Evolutionary conservation across 208 protist species (phyloP), one percentile per base, ranked within the genome.

Genomic region (Leptomonas pyrrhocoris): DNA sequence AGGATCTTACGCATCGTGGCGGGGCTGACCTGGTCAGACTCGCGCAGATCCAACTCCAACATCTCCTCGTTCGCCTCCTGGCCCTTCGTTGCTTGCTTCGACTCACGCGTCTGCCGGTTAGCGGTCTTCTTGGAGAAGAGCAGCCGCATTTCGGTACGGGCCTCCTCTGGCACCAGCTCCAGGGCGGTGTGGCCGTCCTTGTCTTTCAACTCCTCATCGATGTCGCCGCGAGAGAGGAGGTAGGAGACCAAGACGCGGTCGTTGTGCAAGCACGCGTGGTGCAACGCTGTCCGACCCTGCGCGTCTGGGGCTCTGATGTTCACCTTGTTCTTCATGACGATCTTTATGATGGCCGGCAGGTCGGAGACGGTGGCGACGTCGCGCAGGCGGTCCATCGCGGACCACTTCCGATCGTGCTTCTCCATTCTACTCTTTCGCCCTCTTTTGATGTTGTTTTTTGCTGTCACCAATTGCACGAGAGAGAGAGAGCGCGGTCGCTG

Each of bases 11-110:
- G 88, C 58, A 97, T 68, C 13, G 88, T 88, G 9, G 67, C 77
- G 4, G 89, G 90, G 74, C 88, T 92, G 16, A 95, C 90, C 51
- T 88, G 75, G n/a, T 93, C 88, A 0, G 84, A 79, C 54, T 85
- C 78, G 61, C 86, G 71, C 38, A 79, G 64, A 19, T 85, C 78
- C 23, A 82, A 80, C 13, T 83, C 77, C 12, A 82, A 48, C 68
- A 89, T 81, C 49, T 86, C 58, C 38, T 79, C 78, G 23, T 87
- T 85, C 3, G 88, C 80, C 56, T 77, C 68, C 59, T 64, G 55
- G 45, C 81, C 81, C 36, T 74, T 84, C 42, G 68, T 66, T 13
- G 64, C 51, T 5, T 21, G 23, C 28, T 64, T 27, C 0, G 28
- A 42, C 72, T 81, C 73, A 23, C 74, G 67, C 21, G 48, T 69